phyloP scores from a whole-genome alignment of 345 rosid species.

The Arabidopsis thaliana region DNA sequence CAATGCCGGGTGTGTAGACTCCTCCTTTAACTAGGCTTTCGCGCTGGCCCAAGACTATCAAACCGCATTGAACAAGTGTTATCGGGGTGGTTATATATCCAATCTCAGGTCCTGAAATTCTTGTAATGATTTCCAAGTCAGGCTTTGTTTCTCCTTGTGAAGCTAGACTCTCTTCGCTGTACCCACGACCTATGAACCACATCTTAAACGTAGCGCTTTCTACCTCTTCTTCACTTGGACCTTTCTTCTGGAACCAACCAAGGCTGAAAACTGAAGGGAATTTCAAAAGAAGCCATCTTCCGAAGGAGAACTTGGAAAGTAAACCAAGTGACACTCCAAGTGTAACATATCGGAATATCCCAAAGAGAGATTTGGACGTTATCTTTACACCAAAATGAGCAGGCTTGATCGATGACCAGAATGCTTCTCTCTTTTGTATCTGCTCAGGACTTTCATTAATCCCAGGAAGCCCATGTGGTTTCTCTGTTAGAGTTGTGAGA shows the following conservation, averaged over 20 bases:
- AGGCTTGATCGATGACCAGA: slow-evolving; percentile 76
- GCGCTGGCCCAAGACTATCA: slow-evolving; percentile 62
- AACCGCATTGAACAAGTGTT: slow-evolving; percentile 69
- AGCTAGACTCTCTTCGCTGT: slow-evolving; percentile 53
- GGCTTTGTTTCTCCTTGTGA: slow-evolving; percentile 56
- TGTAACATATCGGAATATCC: slow-evolving; percentile 52
- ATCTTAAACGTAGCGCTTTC: slow-evolving; percentile 79
- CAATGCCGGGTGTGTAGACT: slow-evolving; percentile 74
- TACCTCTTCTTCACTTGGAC: slow-evolving; percentile 86
- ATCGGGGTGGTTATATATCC: slow-evolving; percentile 86
- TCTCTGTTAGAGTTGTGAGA: slow-evolving; percentile 63
- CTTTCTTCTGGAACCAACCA: slow-evolving; percentile 78
- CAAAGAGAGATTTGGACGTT: slow-evolving; percentile 64
- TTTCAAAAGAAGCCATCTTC: slow-evolving; percentile 81
- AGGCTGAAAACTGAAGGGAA: slow-evolving; percentile 87
- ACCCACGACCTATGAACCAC: slow-evolving; percentile 90
- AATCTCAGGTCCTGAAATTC: slow-evolving; percentile 84
- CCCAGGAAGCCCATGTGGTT: slow-evolving; percentile 77
- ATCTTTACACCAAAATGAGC: slow-evolving; percentile 83
- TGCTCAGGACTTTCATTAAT: slow-evolving; percentile 65
- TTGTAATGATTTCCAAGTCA: slow-evolving; percentile 70
- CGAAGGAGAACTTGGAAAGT: slow-evolving; percentile 56
- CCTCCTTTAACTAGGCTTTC: slow-evolving; percentile 74
- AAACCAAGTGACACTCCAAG: slow-evolving; percentile 71
- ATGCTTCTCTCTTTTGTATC: slow-evolving; percentile 59